Evolutionary conservation across 2,329 filamentous ascomycete genomes (phyloP).

Genomic region (Teratosphaeriaceae sp.): DNA sequence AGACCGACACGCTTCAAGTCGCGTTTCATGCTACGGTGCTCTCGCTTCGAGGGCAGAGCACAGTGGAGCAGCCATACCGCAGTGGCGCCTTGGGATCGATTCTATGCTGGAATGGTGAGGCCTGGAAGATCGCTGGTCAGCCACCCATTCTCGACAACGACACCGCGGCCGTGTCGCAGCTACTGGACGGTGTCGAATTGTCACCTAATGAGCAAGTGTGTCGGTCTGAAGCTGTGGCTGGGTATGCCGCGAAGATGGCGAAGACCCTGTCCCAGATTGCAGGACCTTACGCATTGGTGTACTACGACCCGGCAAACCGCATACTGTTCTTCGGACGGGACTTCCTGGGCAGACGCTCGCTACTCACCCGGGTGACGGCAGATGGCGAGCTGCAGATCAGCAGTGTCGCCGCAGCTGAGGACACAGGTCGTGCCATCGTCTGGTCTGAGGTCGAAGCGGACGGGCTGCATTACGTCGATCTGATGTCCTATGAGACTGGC

Average conservation of each 20-base stretch:
- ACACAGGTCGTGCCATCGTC: conserved; percentile 18
- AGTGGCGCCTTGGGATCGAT: conserved; percentile 53
- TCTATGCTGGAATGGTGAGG: conserved; percentile 97
- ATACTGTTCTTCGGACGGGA: conserved; percentile 79
- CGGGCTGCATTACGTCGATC: conserved; percentile 64
- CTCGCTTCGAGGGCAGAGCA: conserved; percentile 69
- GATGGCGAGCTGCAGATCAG: conserved; percentile 55
- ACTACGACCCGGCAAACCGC: conserved; percentile 57
- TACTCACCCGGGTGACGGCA: conserved; percentile 53
- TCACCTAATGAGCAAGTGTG: background rate
- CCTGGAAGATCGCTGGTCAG: conserved; percentile 64
- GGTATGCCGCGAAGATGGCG: conserved; percentile 5
- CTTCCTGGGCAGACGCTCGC: conserved; percentile 76
- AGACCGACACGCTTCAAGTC: conserved; percentile 33
- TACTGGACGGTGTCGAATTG: conserved; percentile 36
- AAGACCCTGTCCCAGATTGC: conserved; percentile 16
- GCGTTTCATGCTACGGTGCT: conserved; percentile 78
- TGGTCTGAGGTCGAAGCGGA: conserved; percentile 83
- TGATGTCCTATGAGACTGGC: background rate
- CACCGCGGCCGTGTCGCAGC: conserved; percentile 59
- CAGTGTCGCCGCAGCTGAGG: conserved; percentile 55
- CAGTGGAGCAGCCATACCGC: conserved; percentile 67
- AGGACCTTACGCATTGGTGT: conserved; percentile 88
- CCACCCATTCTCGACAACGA: conserved; percentile 65
- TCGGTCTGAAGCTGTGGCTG: background rate